Percentiles rank a stretch among this genome's conserved stretches.
Conservation (phyloP, 257 asterid genomes). For the Scutellaria minor region DNA sequence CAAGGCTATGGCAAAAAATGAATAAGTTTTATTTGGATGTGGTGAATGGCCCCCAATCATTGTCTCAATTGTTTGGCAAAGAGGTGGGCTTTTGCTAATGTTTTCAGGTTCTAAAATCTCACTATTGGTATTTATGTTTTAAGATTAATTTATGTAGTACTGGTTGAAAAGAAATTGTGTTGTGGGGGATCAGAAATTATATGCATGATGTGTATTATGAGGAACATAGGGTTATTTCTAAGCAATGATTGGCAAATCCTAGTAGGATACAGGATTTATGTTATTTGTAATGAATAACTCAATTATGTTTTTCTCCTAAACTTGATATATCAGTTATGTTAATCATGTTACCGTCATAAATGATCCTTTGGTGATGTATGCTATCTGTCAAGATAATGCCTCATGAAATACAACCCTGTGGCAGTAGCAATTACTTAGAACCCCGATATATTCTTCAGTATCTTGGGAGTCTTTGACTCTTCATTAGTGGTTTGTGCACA, state of each 20-base stretch:
- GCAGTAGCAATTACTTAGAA: not conserved
- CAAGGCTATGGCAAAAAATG: conserved; percentile 75
- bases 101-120: conserved; percentile 1
- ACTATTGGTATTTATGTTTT: conserved; percentile 6
- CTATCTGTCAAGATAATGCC: not conserved
- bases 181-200: conserved; percentile 5
- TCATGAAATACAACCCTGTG: not conserved
- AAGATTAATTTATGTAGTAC: conserved; percentile 16
- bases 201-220: not conserved
- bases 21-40: conserved; percentile 66
- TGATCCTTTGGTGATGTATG: not conserved
- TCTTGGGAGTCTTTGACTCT: conserved; percentile 6
- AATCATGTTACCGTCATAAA: not conserved
- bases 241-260: not conserved
- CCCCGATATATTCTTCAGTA: too few species aligned
- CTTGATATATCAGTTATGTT: not conserved
- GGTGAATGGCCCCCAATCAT: conserved; percentile 64
- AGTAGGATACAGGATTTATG: not conserved
- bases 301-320: conserved; percentile 17
- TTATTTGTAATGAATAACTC: not conserved
- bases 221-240: not conserved
- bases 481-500: not conserved
- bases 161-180: not conserved
- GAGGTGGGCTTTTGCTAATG: conserved; percentile 51
- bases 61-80: conserved; percentile 60